These are phyloP conservation scores for Cercis canadensis DNA, from an alignment of 306 rosid genomes.

Conservation along the genomic window DNA sequence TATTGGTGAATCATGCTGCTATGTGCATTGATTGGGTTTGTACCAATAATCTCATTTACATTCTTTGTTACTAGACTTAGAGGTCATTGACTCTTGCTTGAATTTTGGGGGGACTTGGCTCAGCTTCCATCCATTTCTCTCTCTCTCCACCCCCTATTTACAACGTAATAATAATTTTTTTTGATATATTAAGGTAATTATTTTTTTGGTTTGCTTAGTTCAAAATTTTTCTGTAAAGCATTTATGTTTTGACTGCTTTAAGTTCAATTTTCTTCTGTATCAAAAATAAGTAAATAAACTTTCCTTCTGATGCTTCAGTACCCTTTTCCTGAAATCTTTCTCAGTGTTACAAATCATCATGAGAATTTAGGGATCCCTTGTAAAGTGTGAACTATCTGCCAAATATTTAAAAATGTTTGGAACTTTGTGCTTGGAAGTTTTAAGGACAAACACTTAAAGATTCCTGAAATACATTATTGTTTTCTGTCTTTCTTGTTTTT, in stretches of 20 bases:
- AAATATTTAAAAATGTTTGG: background rate
- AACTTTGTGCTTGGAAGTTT: conserved; percentile 34
- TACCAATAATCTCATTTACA: background rate
- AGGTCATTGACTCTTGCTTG: conserved; percentile 9
- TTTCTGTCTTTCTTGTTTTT: conserved; percentile 19
- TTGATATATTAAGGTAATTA: no score
- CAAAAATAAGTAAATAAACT: no score
- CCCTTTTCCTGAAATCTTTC: conserved; percentile 6
- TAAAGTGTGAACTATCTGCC: conserved; percentile 15
- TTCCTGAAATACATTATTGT: background rate
- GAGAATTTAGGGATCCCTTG: conserved; percentile 5
- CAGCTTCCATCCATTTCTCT: no score
- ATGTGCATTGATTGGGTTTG: conserved; percentile 6
- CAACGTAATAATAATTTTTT: no score
- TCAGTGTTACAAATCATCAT: background rate
- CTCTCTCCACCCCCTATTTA: no score
- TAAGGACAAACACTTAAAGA: no score
- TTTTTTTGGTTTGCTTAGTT: background rate
- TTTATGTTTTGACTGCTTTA: conserved; percentile 23
- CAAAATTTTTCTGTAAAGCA: background rate
- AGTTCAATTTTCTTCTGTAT: background rate
- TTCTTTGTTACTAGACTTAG: conserved; percentile 1
- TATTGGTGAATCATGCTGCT: conserved; percentile 26
- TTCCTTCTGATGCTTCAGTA: conserved; percentile 13
- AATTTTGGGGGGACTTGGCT: conserved; percentile 17